phyloP scores from a whole-genome alignment of 495 filamentous ascomycete genomes.

The Daldinia concentrica region DNA sequence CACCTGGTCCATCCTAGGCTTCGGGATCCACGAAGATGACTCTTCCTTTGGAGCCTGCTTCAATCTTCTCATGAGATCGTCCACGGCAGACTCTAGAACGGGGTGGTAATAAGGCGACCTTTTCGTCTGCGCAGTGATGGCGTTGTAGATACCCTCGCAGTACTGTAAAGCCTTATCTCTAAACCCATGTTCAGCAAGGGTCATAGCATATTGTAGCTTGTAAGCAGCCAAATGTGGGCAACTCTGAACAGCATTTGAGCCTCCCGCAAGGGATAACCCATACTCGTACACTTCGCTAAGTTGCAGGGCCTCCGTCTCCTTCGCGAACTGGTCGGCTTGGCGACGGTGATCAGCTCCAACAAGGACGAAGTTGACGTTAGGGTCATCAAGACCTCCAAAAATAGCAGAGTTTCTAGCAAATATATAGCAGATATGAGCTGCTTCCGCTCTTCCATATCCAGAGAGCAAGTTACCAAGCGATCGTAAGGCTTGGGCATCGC shows the following conservation, averaged over 20 bases:
- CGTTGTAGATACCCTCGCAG: conserved; percentile 82
- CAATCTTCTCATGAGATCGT: conserved; percentile 83
- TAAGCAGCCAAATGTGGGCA: conserved; percentile 85
- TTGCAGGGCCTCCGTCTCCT: conserved; percentile 83
- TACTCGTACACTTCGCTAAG: conserved; percentile 95
- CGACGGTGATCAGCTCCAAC: conserved; percentile 82
- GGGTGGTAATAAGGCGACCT: conserved; percentile 85
- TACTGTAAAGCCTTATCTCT: conserved; percentile 87
- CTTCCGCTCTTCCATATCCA: conserved; percentile 86
- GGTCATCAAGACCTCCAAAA: conserved; percentile 87
- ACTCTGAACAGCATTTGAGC: conserved; percentile 62
- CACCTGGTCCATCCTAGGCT: conserved; percentile 93
- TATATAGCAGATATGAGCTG: conserved; percentile 85
- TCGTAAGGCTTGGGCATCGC: conserved; percentile 78
- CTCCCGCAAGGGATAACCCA: conserved; percentile 70
- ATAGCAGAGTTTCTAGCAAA: conserved; percentile 66
- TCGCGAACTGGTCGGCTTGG: conserved; percentile 70
- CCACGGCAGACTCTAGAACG: conserved; percentile 74
- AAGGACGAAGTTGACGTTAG: conserved; percentile 77
- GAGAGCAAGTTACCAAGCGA: conserved; percentile 85
- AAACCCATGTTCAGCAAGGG: conserved; percentile 83
- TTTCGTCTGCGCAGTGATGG: conserved; percentile 83
- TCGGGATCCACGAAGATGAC: conserved; percentile 79
- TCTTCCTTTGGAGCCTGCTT: conserved; percentile 83
- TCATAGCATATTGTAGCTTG: conserved; percentile 86